These are phyloP conservation scores for Camellia japonica DNA, from an alignment of 148 eudicot species.

Conservation along the genomic window DNA sequence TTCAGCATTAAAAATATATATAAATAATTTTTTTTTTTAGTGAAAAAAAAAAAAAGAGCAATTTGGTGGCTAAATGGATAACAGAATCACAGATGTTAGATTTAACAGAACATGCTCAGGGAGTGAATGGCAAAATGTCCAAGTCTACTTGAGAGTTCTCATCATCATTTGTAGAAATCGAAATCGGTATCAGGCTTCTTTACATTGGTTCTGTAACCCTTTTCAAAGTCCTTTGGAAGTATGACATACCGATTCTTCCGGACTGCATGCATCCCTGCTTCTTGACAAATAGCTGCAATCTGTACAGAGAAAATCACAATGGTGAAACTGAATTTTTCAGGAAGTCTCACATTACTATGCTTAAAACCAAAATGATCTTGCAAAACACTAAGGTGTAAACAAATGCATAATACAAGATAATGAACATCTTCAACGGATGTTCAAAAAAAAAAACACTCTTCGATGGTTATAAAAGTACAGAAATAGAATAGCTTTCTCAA, in stretches of 20 bases:
- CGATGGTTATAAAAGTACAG: neutral
- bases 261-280: constrained; percentile 85
- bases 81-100: neutral
- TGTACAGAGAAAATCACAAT: constrained; percentile 21
- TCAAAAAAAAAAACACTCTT: no score
- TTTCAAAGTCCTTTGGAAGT: constrained; percentile 86
- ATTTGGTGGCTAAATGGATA: no score
- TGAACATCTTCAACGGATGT: neutral
- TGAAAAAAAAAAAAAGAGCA: no score
- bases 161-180: constrained; percentile 79
- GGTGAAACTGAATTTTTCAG: neutral
- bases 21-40: no score
- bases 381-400: neutral
- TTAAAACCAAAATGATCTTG: neutral
- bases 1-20: neutral
- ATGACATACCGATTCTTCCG: constrained; percentile 85
- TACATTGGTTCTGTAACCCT: constrained; percentile 83
- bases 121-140: neutral
- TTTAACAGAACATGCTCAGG: no score
- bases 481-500: neutral
- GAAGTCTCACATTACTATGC: neutral
- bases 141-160: neutral
- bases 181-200: constrained; percentile 94
- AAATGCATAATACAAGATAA: neutral
- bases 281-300: constrained; percentile 80